A percentile compares a stretch with the other conserved stretches of the same genome.
Evolutionary conservation across 2,329 filamentous ascomycete species (phyloP).

Genomic region (Pseudocercospora macadamiae): DNA sequence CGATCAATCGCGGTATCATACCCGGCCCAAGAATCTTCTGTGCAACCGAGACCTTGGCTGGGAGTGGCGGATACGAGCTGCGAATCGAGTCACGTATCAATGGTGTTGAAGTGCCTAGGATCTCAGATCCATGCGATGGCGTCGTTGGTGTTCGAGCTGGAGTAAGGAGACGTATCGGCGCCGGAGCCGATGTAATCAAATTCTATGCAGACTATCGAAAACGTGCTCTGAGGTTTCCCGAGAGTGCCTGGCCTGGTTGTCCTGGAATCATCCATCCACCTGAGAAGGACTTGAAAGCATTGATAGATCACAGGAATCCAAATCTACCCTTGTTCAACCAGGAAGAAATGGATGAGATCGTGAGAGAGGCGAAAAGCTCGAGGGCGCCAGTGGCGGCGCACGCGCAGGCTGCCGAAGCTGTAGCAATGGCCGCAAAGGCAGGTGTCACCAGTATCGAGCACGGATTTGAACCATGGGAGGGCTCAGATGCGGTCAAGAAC

Average conservation of each 20-base stretch:
- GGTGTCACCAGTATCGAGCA: constrained; percentile 41
- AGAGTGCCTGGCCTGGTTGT: constrained; percentile 32
- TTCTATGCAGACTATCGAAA: constrained; percentile 40
- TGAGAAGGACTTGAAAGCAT: constrained; percentile 11
- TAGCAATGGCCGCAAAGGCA: constrained; percentile 37
- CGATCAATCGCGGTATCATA: constrained; percentile 57
- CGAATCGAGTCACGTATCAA: constrained; percentile 47
- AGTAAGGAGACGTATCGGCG: constrained; percentile 36
- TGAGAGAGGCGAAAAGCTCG: constrained; percentile 32
- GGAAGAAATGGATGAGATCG: constrained; percentile 38
- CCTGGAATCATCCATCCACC: constrained; percentile 31
- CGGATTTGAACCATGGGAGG: constrained; percentile 30
- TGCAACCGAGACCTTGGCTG: constrained; percentile 56
- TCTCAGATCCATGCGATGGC: constrained; percentile 49
- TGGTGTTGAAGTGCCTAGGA: constrained; percentile 25
- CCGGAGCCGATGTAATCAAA: constrained; percentile 40
- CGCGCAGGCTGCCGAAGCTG: constrained; percentile 33
- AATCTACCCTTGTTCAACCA: constrained; percentile 31
- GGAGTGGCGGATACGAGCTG: constrained; percentile 54
- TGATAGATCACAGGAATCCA: constrained; percentile 29
- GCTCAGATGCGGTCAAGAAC: constrained; percentile 46
- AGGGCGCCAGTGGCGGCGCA: constrained; percentile 38
- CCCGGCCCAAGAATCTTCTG: constrained; percentile 61
- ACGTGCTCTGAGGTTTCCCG: constrained; percentile 34
- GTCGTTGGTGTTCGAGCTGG: constrained; percentile 45